phyloP scores from a whole-genome alignment of 495 filamentous ascomycete genomes.

The Schizothecium vesticola region DNA sequence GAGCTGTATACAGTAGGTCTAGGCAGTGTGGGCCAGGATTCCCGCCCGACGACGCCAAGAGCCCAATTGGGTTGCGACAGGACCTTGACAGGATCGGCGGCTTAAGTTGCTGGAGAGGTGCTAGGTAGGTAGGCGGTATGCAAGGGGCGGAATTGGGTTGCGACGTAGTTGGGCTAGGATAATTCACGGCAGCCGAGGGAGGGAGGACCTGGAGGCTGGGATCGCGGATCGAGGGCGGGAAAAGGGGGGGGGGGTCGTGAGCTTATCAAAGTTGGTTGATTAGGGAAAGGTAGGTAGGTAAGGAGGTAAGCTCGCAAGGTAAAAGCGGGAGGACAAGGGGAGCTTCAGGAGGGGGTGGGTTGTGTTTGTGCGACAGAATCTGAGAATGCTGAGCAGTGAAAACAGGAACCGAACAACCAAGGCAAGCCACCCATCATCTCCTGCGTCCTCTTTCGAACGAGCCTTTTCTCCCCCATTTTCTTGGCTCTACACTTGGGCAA shows the following conservation, averaged over 20 bases:
- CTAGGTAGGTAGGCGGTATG: background rate
- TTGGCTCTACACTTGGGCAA: background rate
- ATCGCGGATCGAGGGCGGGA: background rate
- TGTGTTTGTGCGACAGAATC: background rate
- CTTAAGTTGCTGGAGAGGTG: conserved; percentile 16
- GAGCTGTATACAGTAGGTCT: background rate
- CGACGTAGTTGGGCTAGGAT: background rate
- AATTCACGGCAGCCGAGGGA: background rate
- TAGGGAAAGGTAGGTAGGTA: too few species aligned
- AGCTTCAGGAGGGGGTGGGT: background rate
- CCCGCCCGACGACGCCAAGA: conserved; percentile 21
- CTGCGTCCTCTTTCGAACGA: background rate
- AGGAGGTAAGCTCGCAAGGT: background rate
- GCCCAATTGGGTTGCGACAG: conserved; percentile 25
- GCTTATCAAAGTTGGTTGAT: background rate
- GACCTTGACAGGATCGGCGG: conserved; percentile 17
- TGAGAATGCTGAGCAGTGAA: background rate
- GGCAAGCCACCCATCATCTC: background rate
- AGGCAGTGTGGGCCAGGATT: conserved; percentile 13
- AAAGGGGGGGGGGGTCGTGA: background rate
- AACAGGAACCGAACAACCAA: background rate
- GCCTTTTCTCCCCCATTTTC: background rate
- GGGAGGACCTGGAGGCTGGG: background rate
- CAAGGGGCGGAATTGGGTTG: background rate
- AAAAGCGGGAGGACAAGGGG: background rate